Evolutionary conservation across 805 yeast genomes (phyloP).

Genomic region (Priceomyces fermenticarens): DNA sequence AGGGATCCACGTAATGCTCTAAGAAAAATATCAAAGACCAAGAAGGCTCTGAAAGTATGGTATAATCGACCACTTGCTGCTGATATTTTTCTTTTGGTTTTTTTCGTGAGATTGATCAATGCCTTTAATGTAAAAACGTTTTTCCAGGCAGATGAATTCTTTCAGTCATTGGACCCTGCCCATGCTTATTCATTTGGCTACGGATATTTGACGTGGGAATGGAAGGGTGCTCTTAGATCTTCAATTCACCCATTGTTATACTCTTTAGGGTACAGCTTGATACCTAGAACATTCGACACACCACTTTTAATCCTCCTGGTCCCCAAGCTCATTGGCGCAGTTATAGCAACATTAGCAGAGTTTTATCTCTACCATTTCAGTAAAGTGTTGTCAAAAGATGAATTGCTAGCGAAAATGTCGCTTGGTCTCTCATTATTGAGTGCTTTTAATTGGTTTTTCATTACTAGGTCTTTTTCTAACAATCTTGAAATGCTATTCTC

Average conservation of each 20-base stretch:
- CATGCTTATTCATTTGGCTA: conserved; percentile 69
- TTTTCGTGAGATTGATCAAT: conserved; percentile 54
- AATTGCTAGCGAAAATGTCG: conserved; percentile 36
- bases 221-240: conserved; percentile 74
- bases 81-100: conserved; percentile 8
- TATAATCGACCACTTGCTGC: conserved; percentile 3
- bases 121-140: conserved; percentile 65
- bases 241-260: conserved; percentile 77
- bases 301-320: conserved; percentile 38
- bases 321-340: conserved; percentile 71
- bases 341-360: conserved; percentile 73
- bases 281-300: conserved; percentile 18
- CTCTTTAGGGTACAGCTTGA: conserved; percentile 38
- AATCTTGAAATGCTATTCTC: conserved; percentile 75
- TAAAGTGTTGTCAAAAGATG: conserved; percentile 28
- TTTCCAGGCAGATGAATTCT: conserved; percentile 96
- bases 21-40: not conserved
- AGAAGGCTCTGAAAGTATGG: not conserved
- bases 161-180: conserved; percentile 92
- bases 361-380: conserved; percentile 51
- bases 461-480: conserved; percentile 84
- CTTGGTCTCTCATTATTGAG: conserved; percentile 54
- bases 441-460: conserved; percentile 78
- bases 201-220: conserved; percentile 93
- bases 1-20: no score